A percentile compares a stretch with the other conserved stretches of the same genome.
Conservation (phyloP, 768 basidiomycete species). For the Russula virescens region DNA sequence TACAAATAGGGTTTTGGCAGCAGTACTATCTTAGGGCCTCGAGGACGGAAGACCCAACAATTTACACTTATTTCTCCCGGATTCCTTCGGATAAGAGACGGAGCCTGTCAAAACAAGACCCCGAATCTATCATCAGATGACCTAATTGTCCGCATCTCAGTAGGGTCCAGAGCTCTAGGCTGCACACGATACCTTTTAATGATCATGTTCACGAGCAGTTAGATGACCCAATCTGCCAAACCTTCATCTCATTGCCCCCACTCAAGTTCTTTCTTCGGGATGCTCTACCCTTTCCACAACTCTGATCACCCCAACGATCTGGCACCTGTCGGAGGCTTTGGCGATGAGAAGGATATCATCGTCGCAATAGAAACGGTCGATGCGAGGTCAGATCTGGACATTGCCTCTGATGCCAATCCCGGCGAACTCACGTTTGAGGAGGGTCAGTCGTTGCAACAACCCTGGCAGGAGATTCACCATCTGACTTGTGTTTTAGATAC, state of each 20-base stretch:
- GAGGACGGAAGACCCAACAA: no score
- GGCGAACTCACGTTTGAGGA: conserved; percentile 47
- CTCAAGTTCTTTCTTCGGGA: not conserved
- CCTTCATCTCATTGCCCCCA: no score
- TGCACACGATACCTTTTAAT: not conserved
- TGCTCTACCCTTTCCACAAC: not conserved
- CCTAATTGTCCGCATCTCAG: no score
- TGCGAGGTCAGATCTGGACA: no score
- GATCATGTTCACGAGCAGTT: not conserved
- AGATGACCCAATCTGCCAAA: not conserved
- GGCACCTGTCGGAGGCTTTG: not conserved
- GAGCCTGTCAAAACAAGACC: no score
- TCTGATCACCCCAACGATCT: not conserved
- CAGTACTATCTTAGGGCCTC: no score
- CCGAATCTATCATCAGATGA: no score
- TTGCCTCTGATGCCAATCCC: conserved; percentile 30
- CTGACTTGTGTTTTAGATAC: conserved; percentile 32
- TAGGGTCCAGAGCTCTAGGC: no score
- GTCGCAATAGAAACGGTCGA: not conserved
- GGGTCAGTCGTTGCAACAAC: conserved; percentile 30
- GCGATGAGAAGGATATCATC: not conserved
- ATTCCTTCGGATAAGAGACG: no score
- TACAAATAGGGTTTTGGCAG: no score
- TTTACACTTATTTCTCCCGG: no score
- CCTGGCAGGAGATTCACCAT: not conserved